phyloP scores from a whole-genome alignment of 768 basidiomycete species.

The Boletus fagicola region DNA sequence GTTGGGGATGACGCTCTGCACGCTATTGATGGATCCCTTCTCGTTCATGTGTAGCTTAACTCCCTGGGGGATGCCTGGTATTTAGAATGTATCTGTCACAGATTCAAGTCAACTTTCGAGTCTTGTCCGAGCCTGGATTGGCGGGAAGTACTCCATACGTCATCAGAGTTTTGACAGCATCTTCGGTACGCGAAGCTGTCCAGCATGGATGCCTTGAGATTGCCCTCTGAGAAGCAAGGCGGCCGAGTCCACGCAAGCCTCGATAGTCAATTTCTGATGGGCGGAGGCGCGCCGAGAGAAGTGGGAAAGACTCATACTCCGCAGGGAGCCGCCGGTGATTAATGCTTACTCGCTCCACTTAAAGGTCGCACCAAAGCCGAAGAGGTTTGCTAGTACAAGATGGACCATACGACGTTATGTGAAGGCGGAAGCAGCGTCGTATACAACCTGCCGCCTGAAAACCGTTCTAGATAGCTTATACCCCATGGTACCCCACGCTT shows the following conservation, averaged over 20 bases:
- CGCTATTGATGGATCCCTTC: background rate
- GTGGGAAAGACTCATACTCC: no score
- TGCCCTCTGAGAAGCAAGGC: background rate
- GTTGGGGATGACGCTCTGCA: background rate
- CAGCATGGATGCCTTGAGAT: background rate
- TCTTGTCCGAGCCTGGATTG: background rate
- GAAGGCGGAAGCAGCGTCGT: background rate
- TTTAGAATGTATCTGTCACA: conserved; percentile 11
- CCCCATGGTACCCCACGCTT: background rate
- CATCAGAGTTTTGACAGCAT: background rate
- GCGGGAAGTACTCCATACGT: background rate
- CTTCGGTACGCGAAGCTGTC: no score
- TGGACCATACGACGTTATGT: background rate
- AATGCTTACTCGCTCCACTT: background rate
- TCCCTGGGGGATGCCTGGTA: background rate
- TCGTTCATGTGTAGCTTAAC: conserved; percentile 7
- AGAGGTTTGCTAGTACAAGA: background rate
- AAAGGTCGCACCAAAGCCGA: background rate
- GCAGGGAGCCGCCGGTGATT: no score
- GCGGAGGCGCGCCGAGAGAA: background rate
- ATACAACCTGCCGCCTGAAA: no score
- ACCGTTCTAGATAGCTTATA: background rate
- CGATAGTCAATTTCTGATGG: background rate
- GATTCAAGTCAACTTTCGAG: background rate
- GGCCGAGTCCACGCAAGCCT: no score